Evolutionary conservation across 805 yeast species (phyloP), one percentile per base, ranked within the genome.

Genomic region (Sugiyamaella floridensis): DNA sequence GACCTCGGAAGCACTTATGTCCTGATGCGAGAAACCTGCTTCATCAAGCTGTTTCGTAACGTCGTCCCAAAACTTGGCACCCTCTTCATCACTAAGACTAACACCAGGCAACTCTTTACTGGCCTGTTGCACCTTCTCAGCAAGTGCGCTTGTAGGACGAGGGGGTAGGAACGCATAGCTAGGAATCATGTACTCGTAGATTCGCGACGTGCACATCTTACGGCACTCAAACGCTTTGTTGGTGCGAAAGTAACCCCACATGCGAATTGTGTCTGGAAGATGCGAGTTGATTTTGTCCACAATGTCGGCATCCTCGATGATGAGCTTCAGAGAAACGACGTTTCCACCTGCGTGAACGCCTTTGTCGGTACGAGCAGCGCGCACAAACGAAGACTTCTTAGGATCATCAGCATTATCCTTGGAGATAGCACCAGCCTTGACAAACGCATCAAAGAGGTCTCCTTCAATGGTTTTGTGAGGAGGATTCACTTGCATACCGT

Each of bases 281-380:
- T 74, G 67, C 1, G 74, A 69, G 68, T 93, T 93, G 69, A 93
- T 84, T 66, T 83, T 86, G 45, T 76, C 75, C 43, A 85, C 76
- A 49, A 89, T 77, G 51, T 88, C 84, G 12, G 76, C 80, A 62
- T 90, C 96, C 65, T 89, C 96, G 50, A 88, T 76, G 61, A 88
- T 87, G 75, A 90, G 71, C 66, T 90, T 90, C 60, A 86, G 73
- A 14, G 95, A 85, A 44, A 92, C 79, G 19, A 89, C 89, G 67
- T 90, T 90, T 28, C 97, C 97, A 1, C 97, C 96, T 11, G 98
- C 97, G 70, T 90, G 98, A 20, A 90, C 98, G 55, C 97, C 98
- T 69, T 92, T 92, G 68, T 90, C 98, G 2, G 98, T 96, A 57
- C 77, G 79, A 14, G 77, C 77, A 4, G 77, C 77, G 3, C 77